Conservation (phyloP, 1,139 yeast species). For the Pichia sp. region DNA sequence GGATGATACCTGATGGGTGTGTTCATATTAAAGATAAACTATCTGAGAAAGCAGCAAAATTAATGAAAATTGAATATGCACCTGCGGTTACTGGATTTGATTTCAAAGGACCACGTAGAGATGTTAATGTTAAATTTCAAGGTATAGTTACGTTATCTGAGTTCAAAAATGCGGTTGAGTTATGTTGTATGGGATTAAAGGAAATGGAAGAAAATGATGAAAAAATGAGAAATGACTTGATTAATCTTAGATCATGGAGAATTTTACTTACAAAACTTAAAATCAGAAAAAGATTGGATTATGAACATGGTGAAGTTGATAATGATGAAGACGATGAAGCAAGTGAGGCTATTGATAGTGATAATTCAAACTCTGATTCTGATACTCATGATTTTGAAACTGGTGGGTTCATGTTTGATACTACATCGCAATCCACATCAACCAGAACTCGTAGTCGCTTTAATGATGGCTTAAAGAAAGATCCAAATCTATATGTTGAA, state of each 20-base stretch:
- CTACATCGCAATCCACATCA: slow-evolving; percentile 8
- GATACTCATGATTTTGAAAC: slow-evolving; percentile 11
- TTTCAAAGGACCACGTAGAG: slow-evolving; percentile 40
- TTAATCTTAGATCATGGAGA: slow-evolving; percentile 69
- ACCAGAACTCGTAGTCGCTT: slow-evolving; percentile 11
- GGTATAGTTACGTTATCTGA: slow-evolving; percentile 73
- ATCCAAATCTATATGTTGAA: slow-evolving; percentile 4
- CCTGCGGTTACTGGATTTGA: slow-evolving; percentile 85
- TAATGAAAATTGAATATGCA: slow-evolving; percentile 72
- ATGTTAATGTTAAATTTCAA: slow-evolving; percentile 59
- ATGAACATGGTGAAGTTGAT: slow-evolving; percentile 54
- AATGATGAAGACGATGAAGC: slow-evolving; percentile 13
- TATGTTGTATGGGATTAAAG: slow-evolving; percentile 48
- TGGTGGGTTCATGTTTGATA: slow-evolving; percentile 18
- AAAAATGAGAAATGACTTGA: slow-evolving; percentile 39
- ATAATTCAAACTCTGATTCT: slow-evolving; percentile 8
- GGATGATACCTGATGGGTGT: slow-evolving; percentile 83
- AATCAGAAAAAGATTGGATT: slow-evolving; percentile 61
- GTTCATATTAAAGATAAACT: slow-evolving; percentile 49
- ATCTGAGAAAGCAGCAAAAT: slow-evolving; percentile 63
- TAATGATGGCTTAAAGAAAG: not conserved
- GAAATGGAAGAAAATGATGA: slow-evolving; percentile 49
- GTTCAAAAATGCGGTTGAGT: slow-evolving; percentile 57
- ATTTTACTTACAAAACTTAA: slow-evolving; percentile 62
- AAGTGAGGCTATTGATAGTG: slow-evolving; percentile 11